phyloP scores from a whole-genome alignment of 768 basidiomycete genomes.

The Pluteus cervinus region DNA sequence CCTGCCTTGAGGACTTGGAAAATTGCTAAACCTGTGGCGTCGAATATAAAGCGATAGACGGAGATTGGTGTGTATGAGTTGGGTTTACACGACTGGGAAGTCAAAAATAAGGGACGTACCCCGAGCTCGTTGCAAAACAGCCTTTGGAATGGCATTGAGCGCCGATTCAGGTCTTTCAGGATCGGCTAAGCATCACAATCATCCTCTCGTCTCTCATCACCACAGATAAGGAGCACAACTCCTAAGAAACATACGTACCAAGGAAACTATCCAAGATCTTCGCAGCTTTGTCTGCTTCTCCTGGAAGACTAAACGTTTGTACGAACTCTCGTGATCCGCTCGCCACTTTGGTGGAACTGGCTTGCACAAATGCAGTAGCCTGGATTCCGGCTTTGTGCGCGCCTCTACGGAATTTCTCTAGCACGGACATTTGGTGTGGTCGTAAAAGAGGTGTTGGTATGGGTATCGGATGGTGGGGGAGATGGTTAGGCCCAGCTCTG shows the following conservation, averaged over 20 bases:
- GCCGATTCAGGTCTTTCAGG: slow-evolving; percentile 85
- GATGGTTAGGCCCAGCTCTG: too few relatives aligned
- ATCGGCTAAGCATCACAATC: slow-evolving; percentile 51
- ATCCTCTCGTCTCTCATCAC: neutral
- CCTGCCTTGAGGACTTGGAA: slow-evolving; percentile 94
- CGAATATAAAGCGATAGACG: slow-evolving; percentile 1
- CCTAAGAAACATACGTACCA: slow-evolving; percentile 42
- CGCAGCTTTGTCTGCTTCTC: slow-evolving; percentile 91
- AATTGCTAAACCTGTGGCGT: slow-evolving; percentile 77
- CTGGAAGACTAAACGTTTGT: slow-evolving; percentile 83
- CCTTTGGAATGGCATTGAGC: slow-evolving; percentile 91
- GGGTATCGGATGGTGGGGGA: too few relatives aligned
- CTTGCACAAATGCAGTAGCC: slow-evolving; percentile 68
- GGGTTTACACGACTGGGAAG: neutral
- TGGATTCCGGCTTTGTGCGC: slow-evolving; percentile 80
- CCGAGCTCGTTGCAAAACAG: slow-evolving; percentile 82
- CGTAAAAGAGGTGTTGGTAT: slow-evolving; percentile 1
- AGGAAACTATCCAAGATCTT: slow-evolving; percentile 87
- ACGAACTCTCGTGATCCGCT: slow-evolving; percentile 73
- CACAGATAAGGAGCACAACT: neutral
- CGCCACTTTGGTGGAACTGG: slow-evolving; percentile 62
- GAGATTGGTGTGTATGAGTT: slow-evolving; percentile 3
- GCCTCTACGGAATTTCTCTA: slow-evolving; percentile 76
- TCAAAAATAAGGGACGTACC: slow-evolving; percentile 37
- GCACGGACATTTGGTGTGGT: slow-evolving; percentile 35